Base-by-base conservation (phyloP, 352 stramenopile species). In the Phytophthora hibernalis region DNA sequence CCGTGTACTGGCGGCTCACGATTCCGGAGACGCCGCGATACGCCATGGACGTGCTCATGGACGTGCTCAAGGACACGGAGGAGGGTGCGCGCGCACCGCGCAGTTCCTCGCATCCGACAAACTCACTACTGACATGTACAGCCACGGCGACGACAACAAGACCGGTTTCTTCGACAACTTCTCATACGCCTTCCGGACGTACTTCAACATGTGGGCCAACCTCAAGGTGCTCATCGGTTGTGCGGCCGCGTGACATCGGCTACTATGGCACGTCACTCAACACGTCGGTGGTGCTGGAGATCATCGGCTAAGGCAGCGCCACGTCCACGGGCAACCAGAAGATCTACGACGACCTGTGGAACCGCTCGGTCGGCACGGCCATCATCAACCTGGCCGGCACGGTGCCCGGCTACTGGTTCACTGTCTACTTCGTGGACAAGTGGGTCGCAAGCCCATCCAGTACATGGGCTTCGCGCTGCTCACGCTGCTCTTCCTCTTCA, bases 331-430 rank as follows among this genome's bases (percentile, higher is more conserved):
- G 79, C 54, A 80, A 80, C 74, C 69, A 79, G 65, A 79, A 81
- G 68, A 77, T 82, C 31, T 80, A 70, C 51, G 75, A 76, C 61
- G 68, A 79, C 22, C 48, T 77, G 42, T 79, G 71, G 71, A 76
- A 76, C 58, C 76, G 76, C 52, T 74, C 76, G n/a, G 65, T 79
- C 38, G 76, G 72, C 45, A 79, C 72, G 44, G 68, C 68, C 22
- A 60, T 82, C 35, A 83, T 85, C 65, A 84, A 82, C 62, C 57
- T 89, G 54, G 68, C 66, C 1, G 74, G 72, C 21, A 83, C 76
- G 9, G 77, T 91, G 5, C 82, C 82, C 9, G 74, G 83, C 30
- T 91, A 91, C 79, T 89, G 82, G 61, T 76, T 88, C 59, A 81
- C 83, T 10, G 79, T 90, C 44, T 79, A 77, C 53, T 72, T 89